Evolutionary conservation across 1,284 basidiomycete genomes (phyloP), one percentile per base, ranked within the genome.

Genomic region (Rhodotorula sp.): DNA sequence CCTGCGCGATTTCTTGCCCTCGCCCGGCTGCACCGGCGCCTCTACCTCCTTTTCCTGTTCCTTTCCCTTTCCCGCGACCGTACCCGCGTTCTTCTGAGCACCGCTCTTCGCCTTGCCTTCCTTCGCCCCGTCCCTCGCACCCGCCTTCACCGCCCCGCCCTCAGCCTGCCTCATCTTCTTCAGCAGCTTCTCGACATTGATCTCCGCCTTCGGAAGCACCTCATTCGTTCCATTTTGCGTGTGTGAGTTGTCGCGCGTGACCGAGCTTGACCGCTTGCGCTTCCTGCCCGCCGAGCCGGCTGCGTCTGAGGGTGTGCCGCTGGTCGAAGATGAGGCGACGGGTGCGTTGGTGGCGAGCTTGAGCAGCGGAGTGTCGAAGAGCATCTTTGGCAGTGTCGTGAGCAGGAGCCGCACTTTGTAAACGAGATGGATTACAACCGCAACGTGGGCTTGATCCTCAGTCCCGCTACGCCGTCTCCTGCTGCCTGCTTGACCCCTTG

Each of bases 121-220:
- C 30, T 55, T 59, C 17, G 52, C 29, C 5, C 29, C 55, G 7
- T 53, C 53, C 34, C 57, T 24, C 15, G 3, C 24, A 11, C 36
- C 22, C 39, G n/a, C 30, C 58, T 62, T 62, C 4, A 27, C 39
- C 39, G 22, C 32, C 34, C 27, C 65, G 1, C 22, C 36, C 44
- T 53, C 30, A 32, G 48, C 13, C 30, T 58, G 29, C 65, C 82
- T 83, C 58, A 92, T 82, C 75, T 84, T 86, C 67, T 84, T 83
- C 81, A 93, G 85, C 57, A 94, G 82, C 79, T 88, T 92, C 77
- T 92, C 89, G 57, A 94, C 79, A 79, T 92, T 92, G 77, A 86
- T 82, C 85, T 22, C 82, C 76, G 75, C 76, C 69, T 44, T 44
- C 39, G 39, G 39, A 13, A 44, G 39, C 39, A 17, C 39, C 9